phyloP scores from a whole-genome alignment of 768 basidiomycete genomes.

The Agaricus sinodeliciosus region DNA sequence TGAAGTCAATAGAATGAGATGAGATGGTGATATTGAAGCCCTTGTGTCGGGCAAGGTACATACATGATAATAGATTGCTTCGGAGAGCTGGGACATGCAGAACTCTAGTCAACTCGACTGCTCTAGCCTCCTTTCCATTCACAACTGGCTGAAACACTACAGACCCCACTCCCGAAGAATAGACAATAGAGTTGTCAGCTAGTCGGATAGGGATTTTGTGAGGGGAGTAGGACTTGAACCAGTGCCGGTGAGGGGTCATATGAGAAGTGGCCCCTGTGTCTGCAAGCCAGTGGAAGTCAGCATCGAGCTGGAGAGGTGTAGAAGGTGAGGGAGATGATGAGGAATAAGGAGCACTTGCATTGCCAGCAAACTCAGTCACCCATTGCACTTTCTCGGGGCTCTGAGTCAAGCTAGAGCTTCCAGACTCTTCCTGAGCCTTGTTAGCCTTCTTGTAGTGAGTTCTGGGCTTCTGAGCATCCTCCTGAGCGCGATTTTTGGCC shows the following conservation, averaged over 20 bases:
- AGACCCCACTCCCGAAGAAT: constrained; percentile 4
- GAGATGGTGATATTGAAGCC: constrained; percentile 5
- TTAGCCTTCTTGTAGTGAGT: too few species aligned
- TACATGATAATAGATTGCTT: constrained; percentile 13
- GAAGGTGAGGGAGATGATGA: not conserved
- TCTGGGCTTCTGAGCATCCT: too few species aligned
- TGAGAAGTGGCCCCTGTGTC: constrained; percentile 15
- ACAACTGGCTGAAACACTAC: constrained; percentile 11
- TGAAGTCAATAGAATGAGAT: not conserved
- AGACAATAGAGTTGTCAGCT: constrained; percentile 13
- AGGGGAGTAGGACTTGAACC: constrained; percentile 6
- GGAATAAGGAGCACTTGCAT: too few species aligned
- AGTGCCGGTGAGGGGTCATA: constrained; percentile 14
- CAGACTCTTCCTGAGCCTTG: too few species aligned
- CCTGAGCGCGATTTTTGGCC: too few species aligned
- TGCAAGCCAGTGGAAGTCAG: constrained; percentile 12
- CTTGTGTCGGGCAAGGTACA: not conserved
- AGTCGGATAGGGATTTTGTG: constrained; percentile 6
- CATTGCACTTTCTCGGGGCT: too few species aligned
- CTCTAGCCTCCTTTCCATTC: not conserved
- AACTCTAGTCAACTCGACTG: constrained; percentile 11
- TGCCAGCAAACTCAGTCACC: too few species aligned
- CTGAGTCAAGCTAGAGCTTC: too few species aligned
- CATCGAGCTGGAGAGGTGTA: not conserved
- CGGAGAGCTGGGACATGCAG: constrained; percentile 13